phyloP scores from a whole-genome alignment of 108 stramenopile genomes.

The Schizochytrium sp. region DNA sequence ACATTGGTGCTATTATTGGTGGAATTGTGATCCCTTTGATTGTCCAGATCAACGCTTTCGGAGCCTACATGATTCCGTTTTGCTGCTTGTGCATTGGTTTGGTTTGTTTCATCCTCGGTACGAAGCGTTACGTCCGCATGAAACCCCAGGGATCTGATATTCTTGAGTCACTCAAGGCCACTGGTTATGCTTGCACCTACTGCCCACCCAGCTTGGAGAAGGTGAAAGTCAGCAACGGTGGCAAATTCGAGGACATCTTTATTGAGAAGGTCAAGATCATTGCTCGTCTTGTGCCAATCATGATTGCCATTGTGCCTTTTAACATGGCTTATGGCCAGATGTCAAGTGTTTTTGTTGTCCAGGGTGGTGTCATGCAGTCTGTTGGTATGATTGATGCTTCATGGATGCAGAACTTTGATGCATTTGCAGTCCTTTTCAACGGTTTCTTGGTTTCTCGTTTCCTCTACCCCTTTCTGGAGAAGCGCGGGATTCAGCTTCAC shows the following conservation, averaged over 20 bases:
- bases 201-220: slow-evolving; percentile 36
- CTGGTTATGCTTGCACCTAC: neutral
- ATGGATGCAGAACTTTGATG: slow-evolving; percentile 85
- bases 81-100: neutral
- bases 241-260: slow-evolving; percentile 28
- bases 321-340: slow-evolving; percentile 61
- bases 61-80: slow-evolving; percentile 64
- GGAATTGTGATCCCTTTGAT: slow-evolving; percentile 62
- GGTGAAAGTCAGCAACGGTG: neutral
- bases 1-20: slow-evolving; percentile 63
- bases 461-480: slow-evolving; percentile 79
- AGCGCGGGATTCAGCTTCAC: slow-evolving; percentile 78
- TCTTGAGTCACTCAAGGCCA: neutral
- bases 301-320: slow-evolving; percentile 56
- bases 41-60: slow-evolving; percentile 44
- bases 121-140: slow-evolving; percentile 19
- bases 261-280: slow-evolving; percentile 56
- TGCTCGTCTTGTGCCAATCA: neutral
- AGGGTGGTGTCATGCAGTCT: slow-evolving; percentile 83
- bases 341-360: slow-evolving; percentile 78
- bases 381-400: slow-evolving; percentile 83
- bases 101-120: slow-evolving; percentile 2
- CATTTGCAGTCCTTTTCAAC: slow-evolving; percentile 80
- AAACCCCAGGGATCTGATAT: slow-evolving; percentile 21
- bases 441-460: slow-evolving; percentile 80